Conservation (phyloP, 1,284 basidiomycete genomes). For the Sporisorium graminicola region DNA sequence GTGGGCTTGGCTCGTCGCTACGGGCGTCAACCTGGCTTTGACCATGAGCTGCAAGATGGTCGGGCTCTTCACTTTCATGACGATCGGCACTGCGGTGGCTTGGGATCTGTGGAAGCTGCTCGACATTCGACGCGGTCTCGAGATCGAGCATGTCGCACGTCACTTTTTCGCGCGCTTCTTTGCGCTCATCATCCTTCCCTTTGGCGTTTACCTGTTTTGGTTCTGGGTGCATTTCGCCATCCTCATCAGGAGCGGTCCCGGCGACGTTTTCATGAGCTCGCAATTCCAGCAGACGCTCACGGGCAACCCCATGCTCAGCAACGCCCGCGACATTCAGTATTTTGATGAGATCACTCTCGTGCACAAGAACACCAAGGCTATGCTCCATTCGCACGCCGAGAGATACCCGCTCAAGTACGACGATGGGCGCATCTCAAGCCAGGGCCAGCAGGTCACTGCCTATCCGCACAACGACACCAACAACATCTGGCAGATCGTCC, state of each 20-base stretch:
- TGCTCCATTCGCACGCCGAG: constrained; percentile 91
- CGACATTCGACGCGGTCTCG: constrained; percentile 83
- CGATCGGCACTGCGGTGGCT: constrained; percentile 89
- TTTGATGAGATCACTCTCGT: constrained; percentile 87
- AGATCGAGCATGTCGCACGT: constrained; percentile 81
- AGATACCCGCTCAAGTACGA: constrained; percentile 93
- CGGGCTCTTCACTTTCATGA: constrained; percentile 89
- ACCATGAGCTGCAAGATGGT: constrained; percentile 99
- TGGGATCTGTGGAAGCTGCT: constrained; percentile 95
- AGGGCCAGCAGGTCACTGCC: constrained; percentile 99
- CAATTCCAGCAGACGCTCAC: constrained; percentile 95
- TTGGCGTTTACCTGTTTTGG: constrained; percentile 91
- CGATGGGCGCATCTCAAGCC: constrained; percentile 93
- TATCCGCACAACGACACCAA: constrained; percentile 93
- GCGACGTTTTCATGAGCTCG: constrained; percentile 97
- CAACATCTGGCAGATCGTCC: constrained; percentile 95
- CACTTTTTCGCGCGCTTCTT: constrained; percentile 89
- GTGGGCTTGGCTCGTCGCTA: constrained; percentile 94
- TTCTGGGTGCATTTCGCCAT: constrained; percentile 96
- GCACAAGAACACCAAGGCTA: constrained; percentile 93
- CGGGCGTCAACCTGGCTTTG: constrained; percentile 92
- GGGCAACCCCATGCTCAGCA: constrained; percentile 90
- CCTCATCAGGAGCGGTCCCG: constrained; percentile 89
- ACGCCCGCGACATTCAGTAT: constrained; percentile 92
- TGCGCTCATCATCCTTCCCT: constrained; percentile 88